These are phyloP conservation scores for Pontederia paniculata DNA, from an alignment of 176 grass and related monocot species.

Conservation along the genomic window DNA sequence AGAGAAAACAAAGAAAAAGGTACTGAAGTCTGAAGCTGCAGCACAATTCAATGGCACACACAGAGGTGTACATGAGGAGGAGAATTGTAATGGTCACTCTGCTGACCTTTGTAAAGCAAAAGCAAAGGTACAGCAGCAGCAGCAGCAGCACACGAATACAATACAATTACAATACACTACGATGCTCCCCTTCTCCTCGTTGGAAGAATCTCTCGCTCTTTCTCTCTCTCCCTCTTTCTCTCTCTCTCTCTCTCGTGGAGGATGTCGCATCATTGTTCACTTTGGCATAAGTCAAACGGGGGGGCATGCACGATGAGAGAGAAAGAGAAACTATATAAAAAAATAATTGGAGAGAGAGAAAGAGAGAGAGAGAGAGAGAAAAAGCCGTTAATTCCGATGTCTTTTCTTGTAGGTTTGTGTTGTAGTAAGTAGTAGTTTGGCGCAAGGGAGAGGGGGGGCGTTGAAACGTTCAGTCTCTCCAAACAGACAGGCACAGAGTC, in stretches of 20 bases:
- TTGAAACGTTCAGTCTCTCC: constrained; percentile 3
- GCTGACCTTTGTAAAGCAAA: constrained; percentile 23
- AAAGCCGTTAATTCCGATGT: constrained; percentile 24
- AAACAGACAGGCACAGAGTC: too few relatives aligned
- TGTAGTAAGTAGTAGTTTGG: too few relatives aligned
- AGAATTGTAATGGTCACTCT: background rate
- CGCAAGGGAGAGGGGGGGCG: background rate
- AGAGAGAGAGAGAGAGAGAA: background rate
- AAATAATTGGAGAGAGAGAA: background rate
- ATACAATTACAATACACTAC: constrained; percentile 1
- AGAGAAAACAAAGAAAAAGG: background rate
- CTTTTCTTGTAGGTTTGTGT: constrained; percentile 1
- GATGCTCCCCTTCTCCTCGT: constrained; percentile 14
- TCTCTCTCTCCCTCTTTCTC: too few relatives aligned
- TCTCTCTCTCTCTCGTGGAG: constrained; percentile 14
- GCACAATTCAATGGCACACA: background rate
- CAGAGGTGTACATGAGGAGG: background rate
- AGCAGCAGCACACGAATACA: background rate
- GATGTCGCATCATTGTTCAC: constrained; percentile 8
- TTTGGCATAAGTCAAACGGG: constrained; percentile 22
- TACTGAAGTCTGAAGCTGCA: background rate
- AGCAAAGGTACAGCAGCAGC: constrained; percentile 1
- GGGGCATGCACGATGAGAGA: background rate
- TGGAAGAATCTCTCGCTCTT: constrained; percentile 1
- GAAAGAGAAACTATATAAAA: background rate